phyloP scores from a whole-genome alignment of 2,329 filamentous ascomycete species.

The Ophiostoma pallidulum region DNA sequence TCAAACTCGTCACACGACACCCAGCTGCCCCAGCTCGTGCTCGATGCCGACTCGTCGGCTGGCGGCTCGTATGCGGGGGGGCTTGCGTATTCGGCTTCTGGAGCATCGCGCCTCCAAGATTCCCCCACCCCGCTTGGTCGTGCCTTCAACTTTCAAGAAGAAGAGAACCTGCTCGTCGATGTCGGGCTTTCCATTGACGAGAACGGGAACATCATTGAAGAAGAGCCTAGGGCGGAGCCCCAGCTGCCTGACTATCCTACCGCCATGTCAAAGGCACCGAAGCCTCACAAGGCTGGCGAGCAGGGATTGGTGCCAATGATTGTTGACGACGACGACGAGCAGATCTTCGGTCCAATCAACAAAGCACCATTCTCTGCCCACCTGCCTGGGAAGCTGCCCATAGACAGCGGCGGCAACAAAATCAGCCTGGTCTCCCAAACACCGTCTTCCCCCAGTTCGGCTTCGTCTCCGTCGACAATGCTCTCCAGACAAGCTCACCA shows the following conservation, averaged over 20 bases:
- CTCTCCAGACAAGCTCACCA: conserved; percentile 2
- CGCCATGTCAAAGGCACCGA: neutral
- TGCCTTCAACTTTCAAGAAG: conserved; percentile 31
- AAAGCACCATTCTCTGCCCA: too few species aligned
- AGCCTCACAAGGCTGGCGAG: neutral
- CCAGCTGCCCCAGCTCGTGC: conserved; percentile 35
- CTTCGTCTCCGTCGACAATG: neutral
- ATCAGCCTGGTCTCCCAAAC: neutral
- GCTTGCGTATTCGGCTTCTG: conserved; percentile 13
- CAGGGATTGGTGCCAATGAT: conserved; percentile 5
- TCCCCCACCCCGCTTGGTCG: conserved; percentile 15
- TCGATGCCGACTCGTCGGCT: conserved; percentile 23
- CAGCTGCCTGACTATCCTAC: conserved; percentile 14
- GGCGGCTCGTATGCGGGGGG: conserved; percentile 10
- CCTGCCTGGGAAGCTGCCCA: neutral
- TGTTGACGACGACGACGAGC: conserved; percentile 11
- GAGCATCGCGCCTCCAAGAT: conserved; percentile 10
- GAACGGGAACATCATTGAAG: conserved; percentile 17
- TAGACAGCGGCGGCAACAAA: neutral
- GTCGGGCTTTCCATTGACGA: conserved; percentile 25
- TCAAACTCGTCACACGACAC: conserved; percentile 24
- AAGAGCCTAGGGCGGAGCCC: conserved; percentile 14
- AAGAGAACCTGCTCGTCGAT: conserved; percentile 31
- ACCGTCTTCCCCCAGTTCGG: conserved; percentile 1
- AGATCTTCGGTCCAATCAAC: neutral